phyloP scores from a whole-genome alignment of 345 rosid genomes.

The Melaleuca alternifolia region DNA sequence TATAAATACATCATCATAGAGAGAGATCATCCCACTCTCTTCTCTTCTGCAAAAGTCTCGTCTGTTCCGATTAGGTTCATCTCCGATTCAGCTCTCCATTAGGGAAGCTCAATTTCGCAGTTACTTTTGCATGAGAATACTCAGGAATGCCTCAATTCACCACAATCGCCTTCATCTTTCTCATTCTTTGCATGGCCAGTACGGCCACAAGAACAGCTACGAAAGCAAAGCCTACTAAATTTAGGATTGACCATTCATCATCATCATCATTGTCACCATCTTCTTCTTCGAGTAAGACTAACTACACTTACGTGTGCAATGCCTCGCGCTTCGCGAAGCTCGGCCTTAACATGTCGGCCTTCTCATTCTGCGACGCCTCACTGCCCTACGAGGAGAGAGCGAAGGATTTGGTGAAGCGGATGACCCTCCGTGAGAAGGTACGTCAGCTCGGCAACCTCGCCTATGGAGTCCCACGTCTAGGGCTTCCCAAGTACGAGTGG shows the following conservation, averaged over 20 bases:
- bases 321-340: background rate
- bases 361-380: conserved; percentile 14
- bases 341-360: conserved; percentile 5
- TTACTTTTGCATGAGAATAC: background rate
- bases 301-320: conserved; percentile 17
- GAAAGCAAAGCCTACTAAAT: background rate
- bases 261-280: background rate
- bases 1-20: background rate
- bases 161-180: background rate
- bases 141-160: background rate
- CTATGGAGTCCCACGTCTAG: conserved; percentile 15
- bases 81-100: background rate
- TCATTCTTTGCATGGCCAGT: background rate
- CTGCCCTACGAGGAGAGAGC: conserved; percentile 20
- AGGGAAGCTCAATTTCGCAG: background rate
- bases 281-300: background rate
- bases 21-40: background rate
- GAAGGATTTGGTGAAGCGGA: conserved; percentile 14
- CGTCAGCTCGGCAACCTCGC: conserved; percentile 14
- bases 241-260: background rate
- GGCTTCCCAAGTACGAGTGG: conserved; percentile 31
- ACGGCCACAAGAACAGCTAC: background rate
- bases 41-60: background rate
- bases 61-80: background rate
- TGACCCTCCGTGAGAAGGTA: conserved; percentile 24